Conservation (phyloP, 495 filamentous ascomycete species). For the Xylaria bambusicola region DNA sequence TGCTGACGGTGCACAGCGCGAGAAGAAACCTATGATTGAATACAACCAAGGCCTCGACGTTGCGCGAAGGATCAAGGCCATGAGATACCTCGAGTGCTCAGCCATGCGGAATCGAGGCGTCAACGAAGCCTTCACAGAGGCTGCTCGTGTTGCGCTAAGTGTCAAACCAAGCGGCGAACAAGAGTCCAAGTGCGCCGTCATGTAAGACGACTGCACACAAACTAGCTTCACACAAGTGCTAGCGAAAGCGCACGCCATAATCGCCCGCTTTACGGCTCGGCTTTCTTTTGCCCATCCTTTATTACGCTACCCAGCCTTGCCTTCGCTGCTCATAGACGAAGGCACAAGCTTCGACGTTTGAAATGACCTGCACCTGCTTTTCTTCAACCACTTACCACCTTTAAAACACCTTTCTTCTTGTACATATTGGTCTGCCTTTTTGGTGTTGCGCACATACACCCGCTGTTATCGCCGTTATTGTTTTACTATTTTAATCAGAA, state of each 20-base stretch:
- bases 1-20: slow-evolving; percentile 41
- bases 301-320: background rate
- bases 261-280: slow-evolving; percentile 1
- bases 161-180: slow-evolving; percentile 88
- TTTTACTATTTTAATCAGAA: slow-evolving; percentile 16
- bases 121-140: slow-evolving; percentile 97
- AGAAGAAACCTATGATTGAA: slow-evolving; percentile 76
- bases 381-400: background rate
- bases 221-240: slow-evolving; percentile 21
- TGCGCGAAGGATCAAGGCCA: slow-evolving; percentile 81
- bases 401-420: slow-evolving; percentile 16
- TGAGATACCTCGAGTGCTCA: slow-evolving; percentile 97
- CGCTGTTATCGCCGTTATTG: background rate
- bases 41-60: slow-evolving; percentile 94
- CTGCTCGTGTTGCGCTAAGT: slow-evolving; percentile 90
- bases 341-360: background rate
- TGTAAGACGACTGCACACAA: slow-evolving; percentile 42
- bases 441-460: slow-evolving; percentile 18
- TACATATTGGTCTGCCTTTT: slow-evolving; percentile 7
- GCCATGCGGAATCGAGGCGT: slow-evolving; percentile 97
- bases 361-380: background rate
- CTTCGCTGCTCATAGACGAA: background rate
- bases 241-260: slow-evolving; percentile 25
- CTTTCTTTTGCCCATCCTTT: background rate
- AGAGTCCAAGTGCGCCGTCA: slow-evolving; percentile 57